These are phyloP conservation scores for Drosera spatulata DNA, from an alignment of 179 eudicot genomes.

Conservation along the genomic window DNA sequence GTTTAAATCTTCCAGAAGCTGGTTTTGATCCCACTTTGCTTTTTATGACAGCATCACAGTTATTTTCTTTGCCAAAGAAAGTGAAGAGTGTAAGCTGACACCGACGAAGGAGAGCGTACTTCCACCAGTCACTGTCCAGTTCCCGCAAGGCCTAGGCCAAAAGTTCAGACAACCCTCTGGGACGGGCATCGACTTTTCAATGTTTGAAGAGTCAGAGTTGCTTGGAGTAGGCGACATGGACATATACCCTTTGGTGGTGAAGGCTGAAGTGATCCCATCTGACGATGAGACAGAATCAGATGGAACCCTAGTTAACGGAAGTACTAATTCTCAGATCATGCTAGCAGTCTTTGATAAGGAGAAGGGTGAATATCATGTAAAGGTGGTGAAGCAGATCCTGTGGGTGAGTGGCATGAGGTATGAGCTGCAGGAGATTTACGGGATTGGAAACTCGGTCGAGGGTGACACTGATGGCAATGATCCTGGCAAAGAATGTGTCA, in stretches of 20 bases:
- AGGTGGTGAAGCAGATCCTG: slow-evolving; percentile 78
- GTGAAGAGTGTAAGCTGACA: slow-evolving; percentile 57
- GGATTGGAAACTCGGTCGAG: slow-evolving; percentile 84
- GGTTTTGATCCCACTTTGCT: no score
- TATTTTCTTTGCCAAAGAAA: slow-evolving; percentile 88
- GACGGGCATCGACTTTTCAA: slow-evolving; percentile 78
- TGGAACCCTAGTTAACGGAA: slow-evolving; percentile 26
- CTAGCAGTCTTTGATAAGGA: slow-evolving; percentile 82
- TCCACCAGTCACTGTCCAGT: slow-evolving; percentile 63
- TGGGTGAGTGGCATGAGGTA: slow-evolving; percentile 84
- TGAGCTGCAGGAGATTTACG: slow-evolving; percentile 92
- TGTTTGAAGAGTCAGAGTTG: slow-evolving; percentile 52
- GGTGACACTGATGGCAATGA: slow-evolving; percentile 63
- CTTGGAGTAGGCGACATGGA: slow-evolving; percentile 40
- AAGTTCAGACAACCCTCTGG: slow-evolving; percentile 81
- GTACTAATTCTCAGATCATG: slow-evolving; percentile 76
- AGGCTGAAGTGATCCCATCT: slow-evolving; percentile 70
- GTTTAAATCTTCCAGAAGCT: no score
- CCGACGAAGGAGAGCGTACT: slow-evolving; percentile 57
- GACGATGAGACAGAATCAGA: slow-evolving; percentile 21
- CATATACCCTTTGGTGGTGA: slow-evolving; percentile 66
- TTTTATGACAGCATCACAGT: slow-evolving; percentile 53
- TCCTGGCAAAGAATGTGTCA: slow-evolving; percentile 95
- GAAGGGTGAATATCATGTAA: slow-evolving; percentile 63
- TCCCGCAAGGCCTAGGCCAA: slow-evolving; percentile 77